Evolutionary conservation across 257 asterid genomes (phyloP).

Genomic region (Nicotiana undulata): DNA sequence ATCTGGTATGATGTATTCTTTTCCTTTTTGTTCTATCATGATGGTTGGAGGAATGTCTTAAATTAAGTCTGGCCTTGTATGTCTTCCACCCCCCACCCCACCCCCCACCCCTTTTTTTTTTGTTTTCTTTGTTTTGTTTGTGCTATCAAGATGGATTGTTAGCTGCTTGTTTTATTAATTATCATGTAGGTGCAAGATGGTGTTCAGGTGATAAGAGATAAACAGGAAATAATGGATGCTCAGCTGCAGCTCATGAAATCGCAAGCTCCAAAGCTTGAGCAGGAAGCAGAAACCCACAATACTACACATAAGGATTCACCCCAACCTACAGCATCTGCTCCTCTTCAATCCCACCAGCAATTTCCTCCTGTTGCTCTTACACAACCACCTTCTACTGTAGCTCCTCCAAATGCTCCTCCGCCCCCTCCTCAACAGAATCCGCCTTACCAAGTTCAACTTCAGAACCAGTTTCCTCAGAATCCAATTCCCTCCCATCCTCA

Average conservation of each 20-base stretch:
- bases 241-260: conserved; percentile 58
- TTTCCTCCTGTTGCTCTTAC: conserved; percentile 32
- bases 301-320: conserved; percentile 30
- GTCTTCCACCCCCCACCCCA: not conserved
- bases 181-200: conserved; percentile 67
- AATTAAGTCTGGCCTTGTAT: conserved; percentile 3
- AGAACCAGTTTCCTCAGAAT: conserved; percentile 45
- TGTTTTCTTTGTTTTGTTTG: not conserved
- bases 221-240: conserved; percentile 75
- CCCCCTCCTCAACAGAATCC: conserved; percentile 42
- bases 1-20: not conserved
- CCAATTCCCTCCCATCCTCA: conserved; percentile 52
- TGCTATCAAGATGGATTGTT: not conserved
- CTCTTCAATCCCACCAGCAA: conserved; percentile 46
- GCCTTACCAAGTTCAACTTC: conserved; percentile 48
- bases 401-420: conserved; percentile 51
- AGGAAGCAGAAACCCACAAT: conserved; percentile 37
- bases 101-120: no score
- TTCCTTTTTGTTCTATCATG: not conserved
- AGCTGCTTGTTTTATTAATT: conserved; percentile 8
- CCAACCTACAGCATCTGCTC: conserved; percentile 35
- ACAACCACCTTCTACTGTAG: conserved; percentile 33
- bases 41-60: not conserved
- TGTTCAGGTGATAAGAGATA: conserved; percentile 58
- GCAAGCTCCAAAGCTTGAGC: conserved; percentile 49